Evolutionary conservation across 2,329 filamentous ascomycete species (phyloP).

Genomic region (Fusarium fujikuroi): DNA sequence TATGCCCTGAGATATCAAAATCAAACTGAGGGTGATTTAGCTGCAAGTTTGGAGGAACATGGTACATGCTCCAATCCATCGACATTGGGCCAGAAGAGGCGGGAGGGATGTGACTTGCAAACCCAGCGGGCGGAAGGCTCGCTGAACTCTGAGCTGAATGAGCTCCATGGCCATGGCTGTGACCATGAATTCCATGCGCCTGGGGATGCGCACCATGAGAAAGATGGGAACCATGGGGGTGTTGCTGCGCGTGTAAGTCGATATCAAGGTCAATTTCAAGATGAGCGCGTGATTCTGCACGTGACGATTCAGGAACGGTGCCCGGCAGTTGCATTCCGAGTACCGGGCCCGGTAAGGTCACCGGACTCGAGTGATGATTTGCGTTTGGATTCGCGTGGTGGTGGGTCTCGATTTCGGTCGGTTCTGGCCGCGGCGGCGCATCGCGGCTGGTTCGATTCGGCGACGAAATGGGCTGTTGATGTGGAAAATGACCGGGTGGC

Average conservation of each 20-base stretch:
- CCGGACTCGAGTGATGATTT: slow-evolving; percentile 6
- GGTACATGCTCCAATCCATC: slow-evolving; percentile 42
- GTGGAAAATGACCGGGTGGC: slow-evolving; percentile 40
- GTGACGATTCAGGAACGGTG: slow-evolving; percentile 9
- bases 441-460: slow-evolving; percentile 44
- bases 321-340: slow-evolving; percentile 34
- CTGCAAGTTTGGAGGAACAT: slow-evolving; percentile 22
- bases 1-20: slow-evolving; percentile 38
- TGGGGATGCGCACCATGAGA: slow-evolving; percentile 2
- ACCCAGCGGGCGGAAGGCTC: slow-evolving; percentile 20
- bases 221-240: slow-evolving; percentile 17
- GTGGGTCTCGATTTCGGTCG: slow-evolving; percentile 40
- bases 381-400: slow-evolving; percentile 22
- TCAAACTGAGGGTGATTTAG: slow-evolving; percentile 38
- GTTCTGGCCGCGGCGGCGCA: slow-evolving; percentile 39
- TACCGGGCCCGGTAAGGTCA: slow-evolving; percentile 27
- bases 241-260: slow-evolving; percentile 36
- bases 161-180: slow-evolving; percentile 17
- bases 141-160: slow-evolving; percentile 30
- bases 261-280: slow-evolving; percentile 23
- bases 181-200: slow-evolving; percentile 21
- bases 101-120: slow-evolving; percentile 29
- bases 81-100: slow-evolving; percentile 27
- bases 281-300: slow-evolving; percentile 3
- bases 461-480: slow-evolving; percentile 46